Percentiles rank a stretch among this genome's conserved stretches.
These are phyloP conservation scores for Boletus eberwhitei DNA, from an alignment of 768 basidiomycete species.

Conservation along the genomic window DNA sequence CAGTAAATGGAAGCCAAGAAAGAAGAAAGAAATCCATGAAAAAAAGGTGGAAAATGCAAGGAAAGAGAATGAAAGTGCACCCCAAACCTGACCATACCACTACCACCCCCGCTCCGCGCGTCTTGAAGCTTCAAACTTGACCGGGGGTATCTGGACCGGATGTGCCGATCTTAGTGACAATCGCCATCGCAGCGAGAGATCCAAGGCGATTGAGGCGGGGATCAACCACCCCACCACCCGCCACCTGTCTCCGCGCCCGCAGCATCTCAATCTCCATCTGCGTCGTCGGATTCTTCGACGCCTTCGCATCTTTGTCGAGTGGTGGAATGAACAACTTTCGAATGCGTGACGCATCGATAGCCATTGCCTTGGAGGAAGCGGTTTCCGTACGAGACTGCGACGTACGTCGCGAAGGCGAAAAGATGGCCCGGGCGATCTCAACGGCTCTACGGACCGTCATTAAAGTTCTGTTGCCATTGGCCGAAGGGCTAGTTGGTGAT, in stretches of 20 bases:
- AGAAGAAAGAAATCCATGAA: not conserved
- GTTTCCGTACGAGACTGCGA: not conserved
- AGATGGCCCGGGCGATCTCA: not conserved
- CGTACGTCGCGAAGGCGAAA: not conserved
- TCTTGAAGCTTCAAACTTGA: not conserved
- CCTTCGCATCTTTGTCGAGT: conserved; percentile 1
- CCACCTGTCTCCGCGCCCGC: conserved; percentile 3
- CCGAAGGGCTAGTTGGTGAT: not conserved
- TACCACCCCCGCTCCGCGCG: not conserved
- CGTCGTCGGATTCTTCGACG: not conserved
- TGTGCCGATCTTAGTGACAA: not conserved
- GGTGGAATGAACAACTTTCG: conserved; percentile 2
- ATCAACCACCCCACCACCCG: not conserved
- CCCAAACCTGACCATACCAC: not conserved
- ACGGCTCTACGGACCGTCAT: not conserved
- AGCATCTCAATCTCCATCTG: conserved; percentile 12
- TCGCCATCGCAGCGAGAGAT: not conserved
- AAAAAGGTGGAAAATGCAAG: not conserved
- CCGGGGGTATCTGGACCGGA: not conserved
- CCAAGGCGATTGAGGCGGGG: not conserved
- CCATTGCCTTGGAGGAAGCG: not conserved
- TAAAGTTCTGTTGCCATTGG: not conserved
- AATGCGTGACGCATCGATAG: not conserved
- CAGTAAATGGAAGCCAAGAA: not conserved
- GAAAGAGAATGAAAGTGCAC: not conserved